Evolutionary conservation across 2,329 filamentous ascomycete species (phyloP).

Genomic region (Neurospora sp.): DNA sequence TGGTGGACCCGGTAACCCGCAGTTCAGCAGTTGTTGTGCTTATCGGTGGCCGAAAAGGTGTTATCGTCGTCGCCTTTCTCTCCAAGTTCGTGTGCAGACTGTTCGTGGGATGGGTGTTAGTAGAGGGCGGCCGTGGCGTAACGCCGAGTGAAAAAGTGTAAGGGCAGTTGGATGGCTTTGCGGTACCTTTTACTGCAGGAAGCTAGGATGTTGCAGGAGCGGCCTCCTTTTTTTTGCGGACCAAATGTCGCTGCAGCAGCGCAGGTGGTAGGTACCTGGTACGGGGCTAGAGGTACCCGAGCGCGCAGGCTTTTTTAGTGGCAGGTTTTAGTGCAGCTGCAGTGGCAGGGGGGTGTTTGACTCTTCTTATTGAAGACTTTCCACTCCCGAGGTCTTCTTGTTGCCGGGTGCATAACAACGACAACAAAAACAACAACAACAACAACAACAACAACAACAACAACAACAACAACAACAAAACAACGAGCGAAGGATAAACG

Average conservation of each 20-base stretch:
- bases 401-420: neutral
- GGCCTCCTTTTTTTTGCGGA: constrained; percentile 4
- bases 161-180: constrained; percentile 1
- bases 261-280: neutral
- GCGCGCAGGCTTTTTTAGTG: neutral
- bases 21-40: neutral
- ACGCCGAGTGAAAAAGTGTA: constrained; percentile 4
- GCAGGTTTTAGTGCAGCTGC: neutral
- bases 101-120: neutral
- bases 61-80: neutral
- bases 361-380: neutral
- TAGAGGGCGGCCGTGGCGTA: constrained; percentile 3
- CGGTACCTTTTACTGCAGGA: neutral
- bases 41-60: neutral
- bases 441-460: neutral
- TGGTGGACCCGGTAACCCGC: neutral
- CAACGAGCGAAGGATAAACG: neutral
- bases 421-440: neutral
- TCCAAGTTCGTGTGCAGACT: neutral
- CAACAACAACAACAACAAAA: constrained; percentile 1
- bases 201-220: constrained; percentile 1
- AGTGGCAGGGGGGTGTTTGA: neutral
- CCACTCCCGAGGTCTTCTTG: neutral
- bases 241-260: neutral
- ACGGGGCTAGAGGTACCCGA: neutral